Evolutionary conservation across 176 grass and related monocot genomes (phyloP), one percentile per base, ranked within the genome.

Genomic region (Typha latifolia): DNA sequence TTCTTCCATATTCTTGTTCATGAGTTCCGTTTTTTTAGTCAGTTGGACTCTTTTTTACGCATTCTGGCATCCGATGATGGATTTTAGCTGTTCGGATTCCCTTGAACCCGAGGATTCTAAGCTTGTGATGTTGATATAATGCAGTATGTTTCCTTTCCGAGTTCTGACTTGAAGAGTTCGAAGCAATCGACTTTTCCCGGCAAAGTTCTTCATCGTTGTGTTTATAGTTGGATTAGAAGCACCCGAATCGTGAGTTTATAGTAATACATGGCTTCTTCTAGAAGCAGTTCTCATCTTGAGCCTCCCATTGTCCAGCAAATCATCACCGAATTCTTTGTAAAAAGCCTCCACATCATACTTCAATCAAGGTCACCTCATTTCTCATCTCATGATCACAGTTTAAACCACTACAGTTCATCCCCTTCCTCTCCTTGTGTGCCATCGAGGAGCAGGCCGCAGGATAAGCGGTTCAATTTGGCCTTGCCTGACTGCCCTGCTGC

Each of bases 321-420:
- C 47, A 91, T 96, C 66, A 96, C 92, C 0, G 92, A 91, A 66
- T 88, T 96, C 68, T 96, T 96, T 18, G 88, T 85, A 56, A 96
- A 96, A 72, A 91, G 85, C 69, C 85, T 96, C 26, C 92, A 89
- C 78, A 91, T 96, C 71, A 89, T 96, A 71, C 82, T 96, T 48
- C 80, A 96, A 83, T 96, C 85, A 0, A 82, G 92, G 32, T 96
- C 92, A 18, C 92, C 92, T 0, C 91, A 86, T 1, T 85, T 84
- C 2, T 96, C 88, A 3, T 91, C 88, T 0, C 92, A 82, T 65
- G 89, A 86, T 67, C 84, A 84, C 53, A 77, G 27, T 0, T 31
- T 56, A 2, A 55, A 78, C 67, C 74, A 51, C 14, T 63, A 68
- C 14, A 22, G 14, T 8, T 64, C 81, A 0, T 61, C 81, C 22